Percentiles rank a stretch among this genome's conserved stretches.
phyloP scores from a whole-genome alignment of 2,329 filamentous ascomycete species.

The Fusarium robinianum region DNA sequence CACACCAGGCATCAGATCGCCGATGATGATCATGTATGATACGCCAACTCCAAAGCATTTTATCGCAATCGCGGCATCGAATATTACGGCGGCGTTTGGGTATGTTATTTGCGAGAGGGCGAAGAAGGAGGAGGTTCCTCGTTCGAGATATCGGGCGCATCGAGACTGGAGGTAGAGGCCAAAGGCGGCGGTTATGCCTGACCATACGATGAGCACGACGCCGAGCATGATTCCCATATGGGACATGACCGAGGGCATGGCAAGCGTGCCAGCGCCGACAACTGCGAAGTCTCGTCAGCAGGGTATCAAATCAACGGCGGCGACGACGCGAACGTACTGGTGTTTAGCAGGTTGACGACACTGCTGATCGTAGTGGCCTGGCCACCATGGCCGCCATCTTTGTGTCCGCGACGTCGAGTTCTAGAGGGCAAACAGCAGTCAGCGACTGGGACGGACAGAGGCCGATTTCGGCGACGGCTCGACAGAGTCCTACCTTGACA shows the following conservation, averaged over 20 bases:
- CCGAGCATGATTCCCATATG: slow-evolving; percentile 94
- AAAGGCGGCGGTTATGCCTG: slow-evolving; percentile 84
- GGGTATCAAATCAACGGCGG: slow-evolving; percentile 11
- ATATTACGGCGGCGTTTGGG: slow-evolving; percentile 91
- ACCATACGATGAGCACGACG: slow-evolving; percentile 85
- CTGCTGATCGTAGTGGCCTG: slow-evolving; percentile 89
- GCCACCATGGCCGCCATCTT: slow-evolving; percentile 69
- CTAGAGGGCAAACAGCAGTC: slow-evolving; percentile 41
- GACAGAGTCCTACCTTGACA: slow-evolving; percentile 51
- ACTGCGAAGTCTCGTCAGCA: slow-evolving; percentile 57
- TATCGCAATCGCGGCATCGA: slow-evolving; percentile 93
- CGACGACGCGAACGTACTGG: slow-evolving; percentile 64
- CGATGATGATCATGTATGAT: slow-evolving; percentile 98
- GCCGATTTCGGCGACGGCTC: slow-evolving; percentile 16
- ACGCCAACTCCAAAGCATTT: slow-evolving; percentile 98
- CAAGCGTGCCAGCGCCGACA: slow-evolving; percentile 89
- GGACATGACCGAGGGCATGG: slow-evolving; percentile 92
- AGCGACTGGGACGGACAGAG: slow-evolving; percentile 12
- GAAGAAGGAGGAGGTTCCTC: slow-evolving; percentile 89
- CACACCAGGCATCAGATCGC: slow-evolving; percentile 96
- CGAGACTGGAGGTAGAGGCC: slow-evolving; percentile 93
- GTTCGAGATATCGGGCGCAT: slow-evolving; percentile 90
- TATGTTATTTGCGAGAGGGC: slow-evolving; percentile 97
- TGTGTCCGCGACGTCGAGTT: slow-evolving; percentile 66
- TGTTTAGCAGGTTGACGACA: slow-evolving; percentile 94